Conservation (phyloP, 495 filamentous ascomycete species). For the Penicillium salamii region DNA sequence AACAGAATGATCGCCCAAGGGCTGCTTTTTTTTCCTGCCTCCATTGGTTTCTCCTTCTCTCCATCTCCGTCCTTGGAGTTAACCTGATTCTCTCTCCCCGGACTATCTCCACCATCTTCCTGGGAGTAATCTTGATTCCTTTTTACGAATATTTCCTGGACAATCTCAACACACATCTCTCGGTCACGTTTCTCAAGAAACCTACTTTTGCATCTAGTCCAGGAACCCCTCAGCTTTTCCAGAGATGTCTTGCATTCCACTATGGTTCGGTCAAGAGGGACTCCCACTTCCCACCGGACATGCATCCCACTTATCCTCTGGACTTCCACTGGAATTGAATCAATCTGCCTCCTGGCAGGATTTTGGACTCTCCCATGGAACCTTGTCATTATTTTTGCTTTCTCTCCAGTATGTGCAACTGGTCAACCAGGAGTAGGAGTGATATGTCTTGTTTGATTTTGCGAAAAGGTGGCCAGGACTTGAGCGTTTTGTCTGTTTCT, state of each 20-base stretch:
- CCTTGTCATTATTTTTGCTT: conserved; percentile 18
- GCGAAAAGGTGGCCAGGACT: conserved; percentile 32
- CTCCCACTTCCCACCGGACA: conserved; percentile 15
- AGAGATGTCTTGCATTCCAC: conserved; percentile 10
- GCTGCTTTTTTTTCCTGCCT: conserved; percentile 12
- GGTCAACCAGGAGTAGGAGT: conserved; percentile 27
- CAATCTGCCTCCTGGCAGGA: neutral
- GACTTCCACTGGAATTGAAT: conserved; percentile 13
- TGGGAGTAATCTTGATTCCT: conserved; percentile 27
- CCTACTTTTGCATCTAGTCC: conserved; percentile 4
- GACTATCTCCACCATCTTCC: conserved; percentile 14
- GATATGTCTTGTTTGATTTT: conserved; percentile 22
- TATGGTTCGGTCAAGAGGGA: conserved; percentile 6
- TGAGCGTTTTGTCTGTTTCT: conserved; percentile 28
- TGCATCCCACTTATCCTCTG: conserved; percentile 14
- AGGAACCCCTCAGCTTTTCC: conserved; percentile 10
- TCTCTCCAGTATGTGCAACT: conserved; percentile 25
- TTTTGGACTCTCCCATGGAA: conserved; percentile 7
- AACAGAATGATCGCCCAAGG: conserved; percentile 8
- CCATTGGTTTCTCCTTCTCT: conserved; percentile 10
- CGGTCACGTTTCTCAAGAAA: conserved; percentile 6
- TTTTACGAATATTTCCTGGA: conserved; percentile 13
- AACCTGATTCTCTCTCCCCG: conserved; percentile 20
- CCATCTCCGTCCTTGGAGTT: conserved; percentile 13
- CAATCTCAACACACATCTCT: conserved; percentile 6